Evolutionary conservation across 257 asterid genomes (phyloP), one percentile per base, ranked within the genome.

Genomic region (Nicotiana tomentosiformis): DNA sequence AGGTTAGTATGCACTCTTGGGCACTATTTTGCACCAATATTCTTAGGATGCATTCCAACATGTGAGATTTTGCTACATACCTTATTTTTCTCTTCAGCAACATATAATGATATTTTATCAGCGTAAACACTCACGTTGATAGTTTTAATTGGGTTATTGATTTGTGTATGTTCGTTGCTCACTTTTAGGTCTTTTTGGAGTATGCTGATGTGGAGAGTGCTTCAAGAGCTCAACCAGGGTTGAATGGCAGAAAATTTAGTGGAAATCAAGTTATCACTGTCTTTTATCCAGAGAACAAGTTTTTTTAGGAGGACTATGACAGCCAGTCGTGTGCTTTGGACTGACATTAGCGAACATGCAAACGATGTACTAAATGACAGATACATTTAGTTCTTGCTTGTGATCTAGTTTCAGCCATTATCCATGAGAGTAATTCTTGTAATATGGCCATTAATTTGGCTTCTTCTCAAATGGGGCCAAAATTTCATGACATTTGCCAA

Each of bases 221-320:
- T 58, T 66, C 87, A 8, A 95, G 89, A 87, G 99, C 99, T 81
- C 91, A 95, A 46, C 91, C 84, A 87, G 95, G 92, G 20, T 81
- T 95, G 82, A 88, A 94, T 55, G 99, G 97, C 58, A 92, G 1
- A 23, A 23, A 23, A 23, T 23, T 23, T 23, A 1, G 26, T 23
- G 97, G 93, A 64, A 95, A 91, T 82, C 90, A 88, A 88, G 99
- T 95, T n/a, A 89, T 90, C 69, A 97, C 97, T 3, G 92, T 91
- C 37, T 95, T 90, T 87, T 95, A 93, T 83, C 90, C 94, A 0
- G 99, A 95, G 89, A 82, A 91, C 81, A 94, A 88, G 91, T 95
- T 93, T 60, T 86, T 90, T 1, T 87, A 93, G 81, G 98, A 92
- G 57, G 97, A 92, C 82, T 93, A 92, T 80, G 85, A 89, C 66